Conservation (phyloP, 495 filamentous ascomycete species). For the Lentithecium fluviatile region DNA sequence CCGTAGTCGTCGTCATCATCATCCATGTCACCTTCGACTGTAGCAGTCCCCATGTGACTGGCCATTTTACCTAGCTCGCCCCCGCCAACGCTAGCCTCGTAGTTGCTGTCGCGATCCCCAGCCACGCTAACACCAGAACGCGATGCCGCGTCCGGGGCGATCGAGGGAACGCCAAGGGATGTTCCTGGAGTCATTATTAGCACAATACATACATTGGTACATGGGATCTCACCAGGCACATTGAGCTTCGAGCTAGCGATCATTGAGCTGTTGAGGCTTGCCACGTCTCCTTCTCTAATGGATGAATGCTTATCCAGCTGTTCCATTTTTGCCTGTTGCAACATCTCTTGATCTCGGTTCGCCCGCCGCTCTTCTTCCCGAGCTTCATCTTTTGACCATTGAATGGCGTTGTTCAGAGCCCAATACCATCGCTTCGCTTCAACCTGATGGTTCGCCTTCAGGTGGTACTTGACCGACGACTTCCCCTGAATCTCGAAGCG, state of each 20-base stretch:
- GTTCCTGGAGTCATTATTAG: constrained; percentile 17
- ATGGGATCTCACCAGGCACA: constrained; percentile 21
- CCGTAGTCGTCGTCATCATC: constrained; percentile 85
- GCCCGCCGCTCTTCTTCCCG: constrained; percentile 79
- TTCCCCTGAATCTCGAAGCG: constrained; percentile 97
- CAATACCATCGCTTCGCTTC: constrained; percentile 95
- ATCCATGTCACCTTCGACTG: constrained; percentile 55
- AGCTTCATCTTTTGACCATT: constrained; percentile 96
- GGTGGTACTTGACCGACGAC: constrained; percentile 96
- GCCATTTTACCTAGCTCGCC: constrained; percentile 51
- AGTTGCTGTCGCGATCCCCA: constrained; percentile 59
- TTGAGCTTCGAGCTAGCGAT: constrained; percentile 26
- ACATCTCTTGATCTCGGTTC: constrained; percentile 67
- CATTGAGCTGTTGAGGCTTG: constrained; percentile 40
- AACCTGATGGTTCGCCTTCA: constrained; percentile 94
- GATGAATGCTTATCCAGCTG: constrained; percentile 45
- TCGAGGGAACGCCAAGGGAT: constrained; percentile 48
- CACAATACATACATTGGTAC: neutral
- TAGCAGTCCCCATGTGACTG: constrained; percentile 50
- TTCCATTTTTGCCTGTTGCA: constrained; percentile 72
- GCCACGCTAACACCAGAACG: constrained; percentile 47
- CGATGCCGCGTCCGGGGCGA: constrained; percentile 43
- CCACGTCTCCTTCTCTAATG: constrained; percentile 7
- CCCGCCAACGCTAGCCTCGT: constrained; percentile 58
- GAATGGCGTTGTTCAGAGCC: constrained; percentile 97